These are phyloP conservation scores for Apiospora sp. DNA, from an alignment of 2,329 filamentous ascomycete genomes.

Conservation along the genomic window DNA sequence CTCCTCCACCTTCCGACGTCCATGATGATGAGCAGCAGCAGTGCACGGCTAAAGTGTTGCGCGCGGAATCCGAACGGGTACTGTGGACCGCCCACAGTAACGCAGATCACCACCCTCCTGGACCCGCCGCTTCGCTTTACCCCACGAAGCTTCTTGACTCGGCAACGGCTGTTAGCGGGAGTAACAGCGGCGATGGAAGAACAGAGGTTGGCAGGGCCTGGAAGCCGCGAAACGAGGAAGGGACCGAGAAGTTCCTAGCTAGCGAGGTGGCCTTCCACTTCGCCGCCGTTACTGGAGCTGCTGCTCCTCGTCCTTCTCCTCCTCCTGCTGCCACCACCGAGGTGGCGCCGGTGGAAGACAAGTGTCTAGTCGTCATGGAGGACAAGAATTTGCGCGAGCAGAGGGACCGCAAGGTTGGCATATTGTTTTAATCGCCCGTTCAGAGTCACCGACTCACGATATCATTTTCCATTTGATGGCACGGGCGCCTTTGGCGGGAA, in stretches of 20 bases:
- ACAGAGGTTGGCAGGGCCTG: background rate
- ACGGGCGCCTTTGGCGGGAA: background rate
- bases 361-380: background rate
- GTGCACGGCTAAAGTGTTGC: constrained; percentile 32
- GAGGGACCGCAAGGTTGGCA: constrained; percentile 15
- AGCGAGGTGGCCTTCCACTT: constrained; percentile 13
- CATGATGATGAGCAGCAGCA: background rate
- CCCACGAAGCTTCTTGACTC: background rate
- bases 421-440: background rate
- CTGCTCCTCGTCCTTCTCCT: too few relatives aligned
- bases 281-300: background rate
- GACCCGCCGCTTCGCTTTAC: background rate
- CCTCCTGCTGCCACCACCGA: background rate
- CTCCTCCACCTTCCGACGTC: background rate
- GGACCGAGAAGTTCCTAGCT: constrained; percentile 14
- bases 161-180: background rate
- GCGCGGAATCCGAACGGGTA: constrained; percentile 40
- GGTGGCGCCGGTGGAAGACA: background rate
- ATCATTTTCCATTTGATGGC: background rate
- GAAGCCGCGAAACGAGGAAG: background rate
- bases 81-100: constrained; percentile 30
- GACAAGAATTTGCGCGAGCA: constrained; percentile 15
- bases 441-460: background rate
- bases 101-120: background rate
- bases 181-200: background rate